phyloP scores from a whole-genome alignment of 2,329 filamentous ascomycete genomes.

The Fusarium odoratissimum region DNA sequence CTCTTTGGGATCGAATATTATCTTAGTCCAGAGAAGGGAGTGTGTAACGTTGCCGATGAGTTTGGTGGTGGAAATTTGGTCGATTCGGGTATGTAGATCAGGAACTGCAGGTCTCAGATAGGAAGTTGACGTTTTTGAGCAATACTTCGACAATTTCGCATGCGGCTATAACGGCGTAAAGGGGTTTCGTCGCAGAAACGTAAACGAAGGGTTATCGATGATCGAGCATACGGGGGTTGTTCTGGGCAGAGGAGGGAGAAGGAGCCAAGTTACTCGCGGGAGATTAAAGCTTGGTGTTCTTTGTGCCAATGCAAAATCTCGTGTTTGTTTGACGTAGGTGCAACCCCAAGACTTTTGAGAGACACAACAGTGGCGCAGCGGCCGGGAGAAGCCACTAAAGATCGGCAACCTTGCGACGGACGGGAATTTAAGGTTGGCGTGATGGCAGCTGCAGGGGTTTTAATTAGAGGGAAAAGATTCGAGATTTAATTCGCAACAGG shows the following conservation, averaged over 20 bases:
- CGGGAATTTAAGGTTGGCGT: constrained; percentile 37
- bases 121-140: constrained; percentile 30
- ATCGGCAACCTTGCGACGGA: constrained; percentile 24
- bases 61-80: constrained; percentile 3
- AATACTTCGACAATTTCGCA: constrained; percentile 22
- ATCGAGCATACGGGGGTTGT: not conserved
- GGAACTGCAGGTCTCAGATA: constrained; percentile 20
- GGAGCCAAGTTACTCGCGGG: constrained; percentile 2
- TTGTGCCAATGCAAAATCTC: constrained; percentile 40
- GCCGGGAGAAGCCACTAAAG: constrained; percentile 23
- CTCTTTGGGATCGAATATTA: constrained; percentile 5
- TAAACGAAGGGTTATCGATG: not conserved
- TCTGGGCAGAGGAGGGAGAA: not conserved
- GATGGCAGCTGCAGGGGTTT: constrained; percentile 37
- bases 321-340: constrained; percentile 39
- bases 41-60: not conserved
- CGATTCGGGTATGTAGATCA: constrained; percentile 18
- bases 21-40: constrained; percentile 1
- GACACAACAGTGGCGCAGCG: constrained; percentile 36
- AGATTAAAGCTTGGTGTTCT: constrained; percentile 32
- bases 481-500: not conserved
- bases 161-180: constrained; percentile 13
- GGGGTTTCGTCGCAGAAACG: constrained; percentile 5
- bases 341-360: constrained; percentile 17
- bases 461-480: constrained; percentile 13